These are phyloP conservation scores for Westerdykella sp. DNA, from an alignment of 2,329 filamentous ascomycete genomes.

Conservation along the genomic window DNA sequence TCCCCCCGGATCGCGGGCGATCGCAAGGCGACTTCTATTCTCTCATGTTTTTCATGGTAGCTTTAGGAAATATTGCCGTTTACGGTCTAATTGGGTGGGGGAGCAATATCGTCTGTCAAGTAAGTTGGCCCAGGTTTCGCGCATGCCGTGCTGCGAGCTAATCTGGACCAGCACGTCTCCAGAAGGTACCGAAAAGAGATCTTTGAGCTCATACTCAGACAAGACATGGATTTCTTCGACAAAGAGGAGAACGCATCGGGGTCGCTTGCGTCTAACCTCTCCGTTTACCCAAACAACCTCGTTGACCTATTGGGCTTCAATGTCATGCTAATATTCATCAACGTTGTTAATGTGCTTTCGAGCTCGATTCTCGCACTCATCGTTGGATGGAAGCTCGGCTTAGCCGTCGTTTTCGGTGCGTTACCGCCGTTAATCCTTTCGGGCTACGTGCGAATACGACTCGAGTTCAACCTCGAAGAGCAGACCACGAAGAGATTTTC, in stretches of 20 bases:
- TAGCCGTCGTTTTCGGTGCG: constrained; percentile 70
- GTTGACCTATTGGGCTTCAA: constrained; percentile 83
- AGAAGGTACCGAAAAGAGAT: constrained; percentile 45
- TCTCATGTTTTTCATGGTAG: constrained; percentile 53
- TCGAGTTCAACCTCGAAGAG: constrained; percentile 68
- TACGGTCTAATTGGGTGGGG: constrained; percentile 45
- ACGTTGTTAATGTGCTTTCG: constrained; percentile 70
- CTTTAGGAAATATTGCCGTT: constrained; percentile 41
- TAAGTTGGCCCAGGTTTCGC: constrained; percentile 19
- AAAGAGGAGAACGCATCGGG: constrained; percentile 82
- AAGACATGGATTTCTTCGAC: constrained; percentile 92
- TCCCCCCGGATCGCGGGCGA: constrained; percentile 35
- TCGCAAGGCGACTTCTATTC: constrained; percentile 46
- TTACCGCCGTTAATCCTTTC: constrained; percentile 63
- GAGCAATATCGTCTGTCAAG: constrained; percentile 43
- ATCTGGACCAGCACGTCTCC: constrained; percentile 23
- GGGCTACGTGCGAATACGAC: constrained; percentile 78
- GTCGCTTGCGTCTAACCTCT: constrained; percentile 63
- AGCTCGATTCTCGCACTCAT: constrained; percentile 64
- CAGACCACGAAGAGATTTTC: constrained; percentile 62
- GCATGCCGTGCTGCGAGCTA: constrained; percentile 11
- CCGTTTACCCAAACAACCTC: constrained; percentile 72
- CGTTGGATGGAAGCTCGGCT: constrained; percentile 80
- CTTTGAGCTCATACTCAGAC: constrained; percentile 82
- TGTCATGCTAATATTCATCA: constrained; percentile 77